Evolutionary conservation across 805 yeast genomes (phyloP), one percentile per base, ranked within the genome.

Genomic region (Schizosaccharomyces osmophilus): DNA sequence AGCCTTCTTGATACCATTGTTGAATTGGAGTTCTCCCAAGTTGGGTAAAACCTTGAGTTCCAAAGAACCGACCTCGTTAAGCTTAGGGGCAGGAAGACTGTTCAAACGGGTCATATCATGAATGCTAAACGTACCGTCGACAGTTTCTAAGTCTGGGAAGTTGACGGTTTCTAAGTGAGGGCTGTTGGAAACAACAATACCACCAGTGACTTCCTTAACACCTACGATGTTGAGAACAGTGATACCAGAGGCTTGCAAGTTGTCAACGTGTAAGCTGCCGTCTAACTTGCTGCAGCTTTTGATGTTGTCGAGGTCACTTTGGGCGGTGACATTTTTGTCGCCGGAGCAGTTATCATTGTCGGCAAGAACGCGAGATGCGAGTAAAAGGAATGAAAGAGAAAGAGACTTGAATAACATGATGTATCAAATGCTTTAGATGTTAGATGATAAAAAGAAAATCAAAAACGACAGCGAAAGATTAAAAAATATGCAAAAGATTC

Each of bases 181-280:
- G 65, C 89, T 85, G 70, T 85, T 84, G 71, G 70, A 74, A 69
- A 87, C 75, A 61, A 70, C 73, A 70, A 93, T 76, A 69, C 82
- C 79, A 75, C 97, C 98, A 70, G 80, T 80, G 67, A 93, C 75
- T 69, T 79, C 82, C 75, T 83, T 71, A 67, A 89, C 84, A 66
- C 85, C 86, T 70, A 84, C 83, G 68, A 93, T 76, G 62, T 68
- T 67, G 32, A 67, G 71, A 41, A 79, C 67, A 66, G 81, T 82
- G 64, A 83, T 73, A 65, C 74, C 77, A 75, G 60, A 36, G 57
- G 5, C 17, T 11, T 29, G 13, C 22, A 29, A 17, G 26, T 29
- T 29, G 48, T 63, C 78, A 70, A 90, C 78, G 74, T 76, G 72
- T 68, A 93, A 75, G 72, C 83, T 83, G 78, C 96, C 97, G 65